Evolutionary conservation across 2,329 filamentous ascomycete species (phyloP).

Genomic region (Pseudophaeomoniella oleicola): DNA sequence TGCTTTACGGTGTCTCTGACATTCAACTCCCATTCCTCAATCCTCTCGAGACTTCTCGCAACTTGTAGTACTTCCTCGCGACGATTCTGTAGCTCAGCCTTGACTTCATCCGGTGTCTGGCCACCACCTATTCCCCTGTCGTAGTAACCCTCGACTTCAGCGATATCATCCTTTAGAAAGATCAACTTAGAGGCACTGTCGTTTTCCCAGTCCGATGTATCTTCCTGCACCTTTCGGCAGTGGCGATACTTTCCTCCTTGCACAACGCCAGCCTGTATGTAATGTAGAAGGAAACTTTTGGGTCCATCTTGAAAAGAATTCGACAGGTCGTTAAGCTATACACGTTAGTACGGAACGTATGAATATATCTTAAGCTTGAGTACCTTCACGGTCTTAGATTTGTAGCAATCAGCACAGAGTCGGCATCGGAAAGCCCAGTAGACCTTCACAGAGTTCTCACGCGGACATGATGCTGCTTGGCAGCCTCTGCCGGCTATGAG

Average conservation of each 20-base stretch:
- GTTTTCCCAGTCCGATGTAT: neutral
- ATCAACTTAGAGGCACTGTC: conserved; percentile 1
- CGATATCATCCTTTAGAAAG: conserved; percentile 1
- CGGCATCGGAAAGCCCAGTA: conserved; percentile 5
- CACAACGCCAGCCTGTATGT: neutral
- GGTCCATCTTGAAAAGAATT: neutral
- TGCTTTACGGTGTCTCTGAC: conserved; percentile 14
- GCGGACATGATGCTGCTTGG: conserved; percentile 3
- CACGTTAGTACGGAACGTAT: neutral
- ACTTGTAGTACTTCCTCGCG: conserved; percentile 2
- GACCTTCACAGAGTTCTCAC: conserved; percentile 2
- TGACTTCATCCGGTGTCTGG: neutral
- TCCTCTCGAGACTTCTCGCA: conserved; percentile 1
- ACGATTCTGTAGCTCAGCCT: neutral
- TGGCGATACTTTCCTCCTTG: neutral
- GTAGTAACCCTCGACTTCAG: neutral
- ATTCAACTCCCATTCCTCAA: conserved; percentile 4
- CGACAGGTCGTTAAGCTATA: neutral
- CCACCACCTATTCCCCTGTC: neutral
- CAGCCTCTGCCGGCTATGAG: conserved; percentile 5
- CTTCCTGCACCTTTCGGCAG: neutral
- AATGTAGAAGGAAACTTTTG: neutral
- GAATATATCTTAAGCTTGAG: neutral
- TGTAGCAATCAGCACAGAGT: conserved; percentile 4
- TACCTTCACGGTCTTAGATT: conserved; percentile 5